Percentiles rank a stretch among this genome's conserved stretches.
Conservation (phyloP, 495 filamentous ascomycete genomes). For the Pyrenopolyporus hunteri region DNA sequence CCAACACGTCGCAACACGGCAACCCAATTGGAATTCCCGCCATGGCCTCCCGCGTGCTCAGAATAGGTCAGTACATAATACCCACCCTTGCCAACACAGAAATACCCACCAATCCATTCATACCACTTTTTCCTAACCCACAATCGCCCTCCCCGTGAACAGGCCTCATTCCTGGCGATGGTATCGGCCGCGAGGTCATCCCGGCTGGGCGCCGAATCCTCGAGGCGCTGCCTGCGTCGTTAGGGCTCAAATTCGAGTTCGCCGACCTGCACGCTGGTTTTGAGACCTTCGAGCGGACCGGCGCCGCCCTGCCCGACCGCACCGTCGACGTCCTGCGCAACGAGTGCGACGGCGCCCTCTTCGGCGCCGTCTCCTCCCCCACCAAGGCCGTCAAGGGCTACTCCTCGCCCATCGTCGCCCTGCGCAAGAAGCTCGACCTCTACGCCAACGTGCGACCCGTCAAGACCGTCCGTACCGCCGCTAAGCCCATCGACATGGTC, state of each 20-base stretch:
- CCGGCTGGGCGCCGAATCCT: slow-evolving; percentile 90
- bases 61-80: slow-evolving; percentile 59
- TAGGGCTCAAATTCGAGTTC: slow-evolving; percentile 92
- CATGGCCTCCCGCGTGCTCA: slow-evolving; percentile 63
- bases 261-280: slow-evolving; percentile 90
- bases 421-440: slow-evolving; percentile 92
- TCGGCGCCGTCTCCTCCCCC: slow-evolving; percentile 95
- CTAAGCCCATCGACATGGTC: slow-evolving; percentile 86
- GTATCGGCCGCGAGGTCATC: slow-evolving; percentile 98
- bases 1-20: slow-evolving; percentile 1
- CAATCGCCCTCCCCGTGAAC: slow-evolving; percentile 21
- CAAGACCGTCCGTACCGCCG: slow-evolving; percentile 71
- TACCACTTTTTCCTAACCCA: not conserved
- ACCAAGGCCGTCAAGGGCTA: slow-evolving; percentile 89
- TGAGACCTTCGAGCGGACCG: slow-evolving; percentile 88
- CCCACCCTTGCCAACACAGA: not conserved
- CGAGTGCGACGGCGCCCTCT: slow-evolving; percentile 95
- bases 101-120: not conserved
- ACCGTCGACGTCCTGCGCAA: slow-evolving; percentile 83
- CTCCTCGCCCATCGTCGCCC: slow-evolving; percentile 94
- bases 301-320: slow-evolving; percentile 83
- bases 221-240: slow-evolving; percentile 81
- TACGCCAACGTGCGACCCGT: slow-evolving; percentile 98
- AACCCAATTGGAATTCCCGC: slow-evolving; percentile 31
- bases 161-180: slow-evolving; percentile 98